Base-by-base conservation (phyloP, 2,329 filamentous ascomycete genomes). In the Botrytis elliptica region DNA sequence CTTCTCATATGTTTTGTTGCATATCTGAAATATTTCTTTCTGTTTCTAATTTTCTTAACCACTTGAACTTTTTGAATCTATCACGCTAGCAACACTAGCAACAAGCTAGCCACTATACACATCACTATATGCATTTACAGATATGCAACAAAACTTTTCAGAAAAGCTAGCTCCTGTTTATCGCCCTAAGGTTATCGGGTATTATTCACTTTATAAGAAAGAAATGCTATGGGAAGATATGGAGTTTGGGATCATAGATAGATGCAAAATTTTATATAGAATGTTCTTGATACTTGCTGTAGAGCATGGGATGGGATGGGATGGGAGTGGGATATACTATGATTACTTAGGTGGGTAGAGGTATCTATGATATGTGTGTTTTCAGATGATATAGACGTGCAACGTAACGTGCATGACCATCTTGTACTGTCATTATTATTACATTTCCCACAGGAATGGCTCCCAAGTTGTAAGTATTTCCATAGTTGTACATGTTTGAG, bases 11-110 rank as follows among this genome's bases (percentile, higher is more conserved):
- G 3, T 46, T 46, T 2, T 46, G 44, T 46, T 46, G 44, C 44
- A 22, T 2, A 46, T 46, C 18, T 44, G 1, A 20, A 44, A 44
- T 8, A 44, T 6, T 0, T 20, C 18, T 44, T 20, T 44, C 18
- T 7, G 1, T 44, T 44, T 20, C 42, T 0, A 44, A 44, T 20
- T 0, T 1, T 1, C 42, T 44, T 0, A 44, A 20, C 7, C 18
- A 44, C 42, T 42, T 6, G 0, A 40, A 38, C 7, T 40, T 40
- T 40, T 12, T 38, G 36, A 40, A 40, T 9, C 7, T 9, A 40
- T 12, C 38, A 40, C 38, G 38, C 38, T 40, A 42, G 36, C 36
- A 38, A 38, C 36, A 8, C 36, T 38, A 38, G 36, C 36, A 38
- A 38, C 36, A 38, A 38, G 36, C 36, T 38, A 38, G 36, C 36